These are phyloP conservation scores for Hordeum vulgare DNA, from an alignment of 176 grass and related monocot species.

Conservation along the genomic window MorexV3_pseudomolecules_assembly NC_058520.1:344217706-344218205, in stretches of 20 bases:
- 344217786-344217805: conserved; percentile 9
- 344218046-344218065: background rate
- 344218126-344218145: no score
- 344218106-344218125: no score
- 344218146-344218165: no score
- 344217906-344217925: conserved; percentile 80
- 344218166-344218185: no score
- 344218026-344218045: no score
- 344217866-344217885: conserved; percentile 39
- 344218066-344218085: background rate
- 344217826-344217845: conserved; percentile 12
- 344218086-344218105: no score
- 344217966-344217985: no score
- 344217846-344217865: conserved; percentile 6
- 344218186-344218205: no score
- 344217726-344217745: background rate
- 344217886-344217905: conserved; percentile 79
- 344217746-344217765: background rate
- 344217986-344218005: no score
- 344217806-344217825: background rate
- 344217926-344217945: conserved; percentile 22
- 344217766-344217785: background rate
- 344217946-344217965: background rate
- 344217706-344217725: background rate
- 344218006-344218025: no score